These are phyloP conservation scores for Leccinellum luteum DNA, from an alignment of 768 basidiomycete species.

Conservation along the genomic window DNA sequence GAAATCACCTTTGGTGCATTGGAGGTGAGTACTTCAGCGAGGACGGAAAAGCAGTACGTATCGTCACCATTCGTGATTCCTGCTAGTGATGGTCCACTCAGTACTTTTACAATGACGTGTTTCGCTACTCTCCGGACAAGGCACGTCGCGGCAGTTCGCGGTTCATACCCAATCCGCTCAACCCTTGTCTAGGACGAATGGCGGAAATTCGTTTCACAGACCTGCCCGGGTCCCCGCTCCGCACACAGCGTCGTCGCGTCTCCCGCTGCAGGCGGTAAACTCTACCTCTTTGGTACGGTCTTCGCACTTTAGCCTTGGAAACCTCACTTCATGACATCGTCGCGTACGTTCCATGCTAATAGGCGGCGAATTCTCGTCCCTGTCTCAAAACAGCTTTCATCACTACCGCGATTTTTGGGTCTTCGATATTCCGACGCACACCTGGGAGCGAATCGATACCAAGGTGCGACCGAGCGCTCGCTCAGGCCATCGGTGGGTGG, in stretches of 20 bases:
- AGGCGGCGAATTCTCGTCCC: slow-evolving; percentile 86
- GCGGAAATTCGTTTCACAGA: slow-evolving; percentile 80
- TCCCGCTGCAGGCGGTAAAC: slow-evolving; percentile 78
- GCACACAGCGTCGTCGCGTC: slow-evolving; percentile 80
- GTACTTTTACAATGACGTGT: slow-evolving; percentile 89
- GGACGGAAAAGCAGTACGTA: slow-evolving; percentile 71
- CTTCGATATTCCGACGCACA: slow-evolving; percentile 74
- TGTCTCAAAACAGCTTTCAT: slow-evolving; percentile 81
- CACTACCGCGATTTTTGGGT: slow-evolving; percentile 90
- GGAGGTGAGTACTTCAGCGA: slow-evolving; percentile 89
- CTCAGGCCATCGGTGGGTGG: slow-evolving; percentile 70
- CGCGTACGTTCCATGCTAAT: not conserved
- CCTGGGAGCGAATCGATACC: slow-evolving; percentile 89
- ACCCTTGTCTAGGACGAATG: slow-evolving; percentile 66
- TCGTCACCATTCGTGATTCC: not conserved
- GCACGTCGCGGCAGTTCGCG: slow-evolving; percentile 27
- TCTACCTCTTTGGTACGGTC: slow-evolving; percentile 71
- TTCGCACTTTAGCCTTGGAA: not conserved
- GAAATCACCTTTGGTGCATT: slow-evolving; percentile 80
- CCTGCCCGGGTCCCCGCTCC: slow-evolving; percentile 83
- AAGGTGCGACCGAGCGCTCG: slow-evolving; percentile 76
- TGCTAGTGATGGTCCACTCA: slow-evolving; percentile 23
- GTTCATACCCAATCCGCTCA: not conserved
- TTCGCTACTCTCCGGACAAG: slow-evolving; percentile 83
- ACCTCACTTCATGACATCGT: not conserved